phyloP scores from a whole-genome alignment of 441 rosid genomes.

The Aleurites moluccanus region DNA sequence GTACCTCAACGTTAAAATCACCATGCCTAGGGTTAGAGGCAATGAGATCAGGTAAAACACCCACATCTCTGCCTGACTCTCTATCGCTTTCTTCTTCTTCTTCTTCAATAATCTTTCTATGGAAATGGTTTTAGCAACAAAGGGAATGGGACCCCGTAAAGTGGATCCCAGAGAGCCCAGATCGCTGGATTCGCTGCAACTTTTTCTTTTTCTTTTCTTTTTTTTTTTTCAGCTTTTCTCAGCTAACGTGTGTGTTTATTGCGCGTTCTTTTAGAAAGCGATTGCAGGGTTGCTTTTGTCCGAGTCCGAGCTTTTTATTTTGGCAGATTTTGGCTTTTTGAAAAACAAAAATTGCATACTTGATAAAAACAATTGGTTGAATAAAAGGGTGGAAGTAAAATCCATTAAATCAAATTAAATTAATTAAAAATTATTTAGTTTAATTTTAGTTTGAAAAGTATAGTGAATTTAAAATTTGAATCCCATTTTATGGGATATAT shows the following conservation, averaged over 20 bases:
- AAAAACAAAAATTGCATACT: no score
- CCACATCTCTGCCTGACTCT: slow-evolving; percentile 77
- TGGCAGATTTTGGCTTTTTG: background rate
- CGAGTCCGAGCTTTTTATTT: background rate
- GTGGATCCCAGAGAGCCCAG: slow-evolving; percentile 19
- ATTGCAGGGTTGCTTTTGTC: background rate
- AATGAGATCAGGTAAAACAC: slow-evolving; percentile 95
- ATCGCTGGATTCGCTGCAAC: slow-evolving; percentile 17
- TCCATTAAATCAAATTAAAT: no score
- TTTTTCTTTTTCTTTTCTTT: background rate
- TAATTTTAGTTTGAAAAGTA: no score
- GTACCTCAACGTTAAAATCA: slow-evolving; percentile 68
- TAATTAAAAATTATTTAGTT: no score
- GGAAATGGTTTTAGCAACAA: background rate
- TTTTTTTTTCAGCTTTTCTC: background rate
- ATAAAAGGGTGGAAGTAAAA: no score
- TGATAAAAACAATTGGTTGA: no score
- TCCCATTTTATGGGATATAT: no score
- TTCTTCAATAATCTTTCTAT: background rate
- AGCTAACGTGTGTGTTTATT: background rate
- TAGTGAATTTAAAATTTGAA: no score
- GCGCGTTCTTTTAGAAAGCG: no score
- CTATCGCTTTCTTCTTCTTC: slow-evolving; percentile 8
- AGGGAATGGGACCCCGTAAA: slow-evolving; percentile 12
- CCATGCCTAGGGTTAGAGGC: slow-evolving; percentile 95